phyloP scores from a whole-genome alignment of 352 stramenopile genomes.

The Globisporangium heterothallicum region DNA sequence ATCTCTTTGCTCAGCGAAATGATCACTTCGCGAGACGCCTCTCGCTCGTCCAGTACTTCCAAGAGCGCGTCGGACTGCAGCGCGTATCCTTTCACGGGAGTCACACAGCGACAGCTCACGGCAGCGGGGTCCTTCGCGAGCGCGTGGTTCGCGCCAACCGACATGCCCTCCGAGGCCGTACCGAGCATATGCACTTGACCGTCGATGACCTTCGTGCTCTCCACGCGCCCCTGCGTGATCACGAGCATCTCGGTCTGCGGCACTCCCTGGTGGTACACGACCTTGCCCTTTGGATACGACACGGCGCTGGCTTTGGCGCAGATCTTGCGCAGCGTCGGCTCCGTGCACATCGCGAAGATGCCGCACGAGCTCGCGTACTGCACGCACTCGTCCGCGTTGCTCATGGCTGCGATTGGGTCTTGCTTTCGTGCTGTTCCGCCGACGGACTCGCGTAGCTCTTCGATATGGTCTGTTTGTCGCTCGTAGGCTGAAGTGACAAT shows the following conservation, averaged over 20 bases:
- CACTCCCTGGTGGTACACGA: slow-evolving; percentile 79
- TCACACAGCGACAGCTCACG: slow-evolving; percentile 75
- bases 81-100: slow-evolving; percentile 73
- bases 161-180: slow-evolving; percentile 36
- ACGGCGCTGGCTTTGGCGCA: slow-evolving; percentile 58
- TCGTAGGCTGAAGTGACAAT: slow-evolving; percentile 15
- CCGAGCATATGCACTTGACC: slow-evolving; percentile 77
- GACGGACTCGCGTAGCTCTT: neutral
- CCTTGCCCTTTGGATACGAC: slow-evolving; percentile 61
- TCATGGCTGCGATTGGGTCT: too few species aligned
- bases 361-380: slow-evolving; percentile 51
- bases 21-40: slow-evolving; percentile 78
- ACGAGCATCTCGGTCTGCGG: slow-evolving; percentile 79
- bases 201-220: slow-evolving; percentile 77
- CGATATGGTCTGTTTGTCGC: slow-evolving; percentile 1
- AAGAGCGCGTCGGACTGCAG: slow-evolving; percentile 60
- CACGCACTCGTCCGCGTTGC: slow-evolving; percentile 65
- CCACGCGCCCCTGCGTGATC: slow-evolving; percentile 54
- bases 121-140: slow-evolving; percentile 71
- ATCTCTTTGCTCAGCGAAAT: slow-evolving; percentile 87
- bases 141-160: slow-evolving; percentile 78
- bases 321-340: slow-evolving; percentile 76
- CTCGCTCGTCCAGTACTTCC: slow-evolving; percentile 72
- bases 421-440: too few species aligned
- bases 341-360: slow-evolving; percentile 82